Evolutionary conservation across 495 filamentous ascomycete species (phyloP).

Genomic region (Xylaria venustula): DNA sequence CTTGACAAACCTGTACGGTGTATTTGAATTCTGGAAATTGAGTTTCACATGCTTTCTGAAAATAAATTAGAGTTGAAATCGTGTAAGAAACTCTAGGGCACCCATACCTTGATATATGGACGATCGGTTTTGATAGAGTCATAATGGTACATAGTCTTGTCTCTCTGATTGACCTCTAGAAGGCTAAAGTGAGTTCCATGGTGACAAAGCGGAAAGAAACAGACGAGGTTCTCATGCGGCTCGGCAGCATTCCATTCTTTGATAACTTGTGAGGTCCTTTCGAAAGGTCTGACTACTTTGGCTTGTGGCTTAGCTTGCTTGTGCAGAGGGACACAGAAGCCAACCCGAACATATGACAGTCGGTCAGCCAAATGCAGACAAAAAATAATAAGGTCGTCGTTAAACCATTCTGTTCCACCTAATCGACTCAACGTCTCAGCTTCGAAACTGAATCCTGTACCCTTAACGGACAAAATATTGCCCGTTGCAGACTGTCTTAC

Average conservation of each 20-base stretch:
- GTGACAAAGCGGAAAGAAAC: not conserved
- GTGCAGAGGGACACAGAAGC: not conserved
- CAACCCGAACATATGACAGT: not conserved
- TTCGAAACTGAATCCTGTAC: no score
- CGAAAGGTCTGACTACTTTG: not conserved
- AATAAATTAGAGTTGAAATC: not conserved
- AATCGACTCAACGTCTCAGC: no score
- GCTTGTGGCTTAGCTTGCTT: not conserved
- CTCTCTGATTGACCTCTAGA: not conserved
- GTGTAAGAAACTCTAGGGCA: not conserved
- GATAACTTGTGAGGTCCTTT: not conserved
- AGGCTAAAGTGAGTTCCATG: slow-evolving; percentile 1
- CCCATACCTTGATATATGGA: not conserved
- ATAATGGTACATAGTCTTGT: not conserved
- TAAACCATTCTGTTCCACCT: not conserved
- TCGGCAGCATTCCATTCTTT: not conserved
- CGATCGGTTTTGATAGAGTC: not conserved
- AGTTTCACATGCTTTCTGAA: not conserved
- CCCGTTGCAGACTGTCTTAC: no score
- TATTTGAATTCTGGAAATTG: not conserved
- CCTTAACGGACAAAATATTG: no score
- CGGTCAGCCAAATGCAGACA: not conserved
- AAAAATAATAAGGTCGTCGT: not conserved
- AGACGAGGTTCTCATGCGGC: not conserved
- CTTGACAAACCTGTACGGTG: not conserved